Base-by-base conservation (phyloP, 1,284 basidiomycete genomes). In the Anthracocystis setariae region DNA sequence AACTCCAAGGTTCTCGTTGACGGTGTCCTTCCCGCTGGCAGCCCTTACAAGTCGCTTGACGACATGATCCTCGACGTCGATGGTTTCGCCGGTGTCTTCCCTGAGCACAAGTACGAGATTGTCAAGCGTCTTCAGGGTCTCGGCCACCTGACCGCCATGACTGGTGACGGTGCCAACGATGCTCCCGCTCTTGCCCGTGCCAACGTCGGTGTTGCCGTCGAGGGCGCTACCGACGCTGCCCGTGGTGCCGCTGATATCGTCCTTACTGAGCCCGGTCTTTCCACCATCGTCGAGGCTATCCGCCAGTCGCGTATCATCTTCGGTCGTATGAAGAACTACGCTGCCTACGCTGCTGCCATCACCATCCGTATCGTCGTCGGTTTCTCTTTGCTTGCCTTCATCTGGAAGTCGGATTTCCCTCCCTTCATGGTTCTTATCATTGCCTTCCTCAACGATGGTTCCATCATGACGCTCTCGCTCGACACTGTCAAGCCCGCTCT, bases 371-470 rank as follows among this genome's bases (percentile, higher is more conserved):
- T 98, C 84, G 94, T 97, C 76, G 91, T 96, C 76, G 94, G 92
- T 85, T 98, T 98, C 86, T 89, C 94, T 77, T 90, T 97, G 85
- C 88, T 98, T 83, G 91, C 92, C 51, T 97, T 97, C 84, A 91
- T 90, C 62, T 97, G 94, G 90, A 90, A 91, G 87, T 93, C 94
- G 85, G 91, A 95, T 85, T 98, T 98, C 92, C 94, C 94, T 80
- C 93, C 94, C 17, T 98, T 98, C 90, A 97, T 98, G 94, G 90
- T 98, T 73, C 91, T 97, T 84, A 92, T 98, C 85, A 95, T 98
- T 76, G 94, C 94, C 65, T 88, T 97, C 52, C 87, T 97, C 77
- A 98, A 98, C 85, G 94, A 97, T 84, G 94, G 94, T 85, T 96
- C 94, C 76, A 78, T 98, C 88, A 97, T 98, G 94, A 98, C 94